Evolutionary conservation across 2,329 filamentous ascomycete genomes (phyloP).

Genomic region (Arthrobotrys sphaeroides): DNA sequence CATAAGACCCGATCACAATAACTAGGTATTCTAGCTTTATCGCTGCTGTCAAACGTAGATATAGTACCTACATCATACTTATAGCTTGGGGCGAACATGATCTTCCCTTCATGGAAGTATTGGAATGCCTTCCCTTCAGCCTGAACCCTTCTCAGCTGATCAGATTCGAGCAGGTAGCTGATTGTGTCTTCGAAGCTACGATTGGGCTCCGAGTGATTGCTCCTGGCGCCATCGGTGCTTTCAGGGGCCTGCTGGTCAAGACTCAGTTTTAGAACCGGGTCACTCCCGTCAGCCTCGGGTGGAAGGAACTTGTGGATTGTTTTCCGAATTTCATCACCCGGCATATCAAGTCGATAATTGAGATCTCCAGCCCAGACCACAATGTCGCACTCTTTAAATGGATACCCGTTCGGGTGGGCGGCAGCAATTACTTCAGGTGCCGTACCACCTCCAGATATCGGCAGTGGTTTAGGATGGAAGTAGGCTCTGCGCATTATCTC

Average conservation of each 20-base stretch:
- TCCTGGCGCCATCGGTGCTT: constrained; percentile 81
- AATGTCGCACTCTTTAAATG: constrained; percentile 82
- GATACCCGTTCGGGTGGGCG: constrained; percentile 35
- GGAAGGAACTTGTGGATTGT: constrained; percentile 66
- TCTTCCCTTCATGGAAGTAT: constrained; percentile 88
- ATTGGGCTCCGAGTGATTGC: constrained; percentile 62
- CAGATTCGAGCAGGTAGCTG: constrained; percentile 78
- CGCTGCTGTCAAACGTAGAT: constrained; percentile 90
- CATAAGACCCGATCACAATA: constrained; percentile 96
- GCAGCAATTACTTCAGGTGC: constrained; percentile 27
- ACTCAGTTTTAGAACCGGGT: constrained; percentile 14
- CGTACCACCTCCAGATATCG: constrained; percentile 34
- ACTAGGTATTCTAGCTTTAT: constrained; percentile 89
- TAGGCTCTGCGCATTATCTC: constrained; percentile 80
- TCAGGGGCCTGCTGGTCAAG: constrained; percentile 58
- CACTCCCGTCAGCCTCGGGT: constrained; percentile 42
- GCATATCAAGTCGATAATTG: constrained; percentile 90
- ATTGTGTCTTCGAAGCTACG: constrained; percentile 44
- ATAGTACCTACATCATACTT: constrained; percentile 98
- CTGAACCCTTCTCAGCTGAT: constrained; percentile 82
- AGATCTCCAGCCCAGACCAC: constrained; percentile 96
- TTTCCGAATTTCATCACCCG: constrained; percentile 87
- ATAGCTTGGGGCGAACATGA: constrained; percentile 91
- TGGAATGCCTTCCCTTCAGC: constrained; percentile 82
- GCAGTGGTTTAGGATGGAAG: constrained; percentile 65